Evolutionary conservation across 805 yeast genomes (phyloP).

Genomic region (Grigorovia transvaalensis): DNA sequence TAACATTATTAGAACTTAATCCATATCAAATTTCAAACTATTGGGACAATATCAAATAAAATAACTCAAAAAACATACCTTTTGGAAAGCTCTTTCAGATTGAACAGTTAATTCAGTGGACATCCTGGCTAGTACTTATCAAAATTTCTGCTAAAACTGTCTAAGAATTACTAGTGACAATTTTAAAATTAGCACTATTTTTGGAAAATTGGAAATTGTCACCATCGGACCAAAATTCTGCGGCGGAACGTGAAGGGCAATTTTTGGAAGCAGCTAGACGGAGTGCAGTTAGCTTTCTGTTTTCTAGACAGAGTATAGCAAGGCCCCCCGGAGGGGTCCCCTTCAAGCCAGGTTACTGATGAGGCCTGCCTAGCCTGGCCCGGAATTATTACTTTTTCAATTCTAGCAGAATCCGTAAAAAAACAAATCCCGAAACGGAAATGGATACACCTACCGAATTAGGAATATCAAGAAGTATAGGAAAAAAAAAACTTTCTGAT

Average conservation of each 20-base stretch:
- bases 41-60: too few species aligned
- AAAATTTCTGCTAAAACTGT: constrained; percentile 1
- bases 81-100: constrained; percentile 99
- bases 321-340: too few species aligned
- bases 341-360: too few species aligned
- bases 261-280: not conserved
- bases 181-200: not conserved
- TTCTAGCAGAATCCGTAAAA: too few species aligned
- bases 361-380: too few species aligned
- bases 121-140: constrained; percentile 48
- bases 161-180: not conserved
- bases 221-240: not conserved
- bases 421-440: too few species aligned
- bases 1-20: too few species aligned
- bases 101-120: constrained; percentile 99
- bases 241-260: not conserved
- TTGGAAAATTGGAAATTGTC: not conserved
- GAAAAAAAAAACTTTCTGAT: too few species aligned
- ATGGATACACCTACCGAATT: too few species aligned
- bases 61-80: constrained; percentile 52
- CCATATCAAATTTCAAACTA: not conserved
- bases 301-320: too few species aligned
- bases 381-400: too few species aligned
- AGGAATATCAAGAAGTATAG: too few species aligned
- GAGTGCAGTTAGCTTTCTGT: not conserved